Evolutionary conservation across 306 rosid species (phyloP).

Genomic region (Cajanus cajan): DNA sequence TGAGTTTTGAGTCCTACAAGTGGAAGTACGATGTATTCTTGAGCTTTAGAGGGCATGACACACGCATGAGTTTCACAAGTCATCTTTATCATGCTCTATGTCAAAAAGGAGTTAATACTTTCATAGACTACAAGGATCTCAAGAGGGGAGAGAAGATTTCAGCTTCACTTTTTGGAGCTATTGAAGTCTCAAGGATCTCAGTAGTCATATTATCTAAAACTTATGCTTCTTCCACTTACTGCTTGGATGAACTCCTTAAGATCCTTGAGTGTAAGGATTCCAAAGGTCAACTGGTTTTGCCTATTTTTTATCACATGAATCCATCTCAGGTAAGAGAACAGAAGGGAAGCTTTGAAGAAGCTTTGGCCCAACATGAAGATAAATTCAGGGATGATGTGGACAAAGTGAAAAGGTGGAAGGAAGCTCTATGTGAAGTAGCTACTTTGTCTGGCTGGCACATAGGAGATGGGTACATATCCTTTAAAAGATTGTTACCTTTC

Average conservation of each 20-base stretch:
- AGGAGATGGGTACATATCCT: background rate
- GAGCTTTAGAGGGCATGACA: background rate
- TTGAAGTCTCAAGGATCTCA: background rate
- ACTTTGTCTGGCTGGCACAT: background rate
- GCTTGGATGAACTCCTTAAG: constrained; percentile 8
- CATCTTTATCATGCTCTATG: background rate
- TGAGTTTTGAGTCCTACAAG: background rate
- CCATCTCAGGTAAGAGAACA: background rate
- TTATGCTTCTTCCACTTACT: background rate
- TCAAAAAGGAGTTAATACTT: background rate
- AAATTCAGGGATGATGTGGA: background rate
- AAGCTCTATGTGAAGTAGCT: background rate
- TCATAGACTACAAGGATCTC: background rate
- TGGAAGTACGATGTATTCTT: background rate
- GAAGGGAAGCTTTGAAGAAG: background rate
- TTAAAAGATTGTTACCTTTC: background rate
- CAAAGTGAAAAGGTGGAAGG: background rate
- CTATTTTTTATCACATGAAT: background rate
- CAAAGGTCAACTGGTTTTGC: background rate
- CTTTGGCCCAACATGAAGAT: background rate
- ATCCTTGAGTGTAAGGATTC: background rate
- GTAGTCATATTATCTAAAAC: background rate
- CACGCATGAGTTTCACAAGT: background rate
- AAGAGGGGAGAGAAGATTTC: background rate
- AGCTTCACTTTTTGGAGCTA: background rate